A percentile compares a stretch with the other conserved stretches of the same genome.
phyloP scores from a whole-genome alignment of 768 basidiomycete species.

The Daedaleopsis sinensis region DNA sequence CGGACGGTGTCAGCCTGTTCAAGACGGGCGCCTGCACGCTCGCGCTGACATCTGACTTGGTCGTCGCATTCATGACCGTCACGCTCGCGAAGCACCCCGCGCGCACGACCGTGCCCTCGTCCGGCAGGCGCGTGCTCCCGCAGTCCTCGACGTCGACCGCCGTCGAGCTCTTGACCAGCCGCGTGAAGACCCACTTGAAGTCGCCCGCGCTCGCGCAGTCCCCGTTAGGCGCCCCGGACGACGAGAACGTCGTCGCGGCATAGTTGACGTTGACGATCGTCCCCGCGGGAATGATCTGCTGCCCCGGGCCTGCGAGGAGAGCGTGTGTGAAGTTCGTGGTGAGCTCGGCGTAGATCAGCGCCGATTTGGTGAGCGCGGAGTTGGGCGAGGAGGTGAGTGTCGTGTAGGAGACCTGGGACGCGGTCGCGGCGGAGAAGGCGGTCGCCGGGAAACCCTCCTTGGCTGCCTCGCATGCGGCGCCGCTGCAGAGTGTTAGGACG shows the following conservation, averaged over 20 bases:
- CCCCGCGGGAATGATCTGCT: slow-evolving; percentile 45
- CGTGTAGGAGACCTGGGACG: slow-evolving; percentile 31
- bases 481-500: slow-evolving; percentile 11
- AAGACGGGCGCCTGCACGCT: slow-evolving; percentile 43
- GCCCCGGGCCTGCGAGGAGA: slow-evolving; percentile 23
- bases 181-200: slow-evolving; percentile 49
- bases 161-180: slow-evolving; percentile 35
- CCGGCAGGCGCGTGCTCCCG: slow-evolving; percentile 44
- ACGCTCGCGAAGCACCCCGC: slow-evolving; percentile 46
- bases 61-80: slow-evolving; percentile 35
- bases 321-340: slow-evolving; percentile 22
- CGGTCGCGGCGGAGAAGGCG: slow-evolving; percentile 34
- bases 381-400: slow-evolving; percentile 25
- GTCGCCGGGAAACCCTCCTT: slow-evolving; percentile 32
- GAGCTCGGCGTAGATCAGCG: slow-evolving; percentile 25
- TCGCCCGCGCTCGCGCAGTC: slow-evolving; percentile 39
- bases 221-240: slow-evolving; percentile 27
- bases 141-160: slow-evolving; percentile 48
- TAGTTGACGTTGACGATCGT: slow-evolving; percentile 56
- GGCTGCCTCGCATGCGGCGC: slow-evolving; percentile 32
- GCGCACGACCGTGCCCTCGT: slow-evolving; percentile 43
- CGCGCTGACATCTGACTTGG: slow-evolving; percentile 47
- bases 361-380: slow-evolving; percentile 18
- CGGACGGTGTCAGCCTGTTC: slow-evolving; percentile 30
- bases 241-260: slow-evolving; percentile 27